Evolutionary conservation across 257 asterid genomes (phyloP), one percentile per base, ranked within the genome.

Genomic region (Solanum piurae): DNA sequence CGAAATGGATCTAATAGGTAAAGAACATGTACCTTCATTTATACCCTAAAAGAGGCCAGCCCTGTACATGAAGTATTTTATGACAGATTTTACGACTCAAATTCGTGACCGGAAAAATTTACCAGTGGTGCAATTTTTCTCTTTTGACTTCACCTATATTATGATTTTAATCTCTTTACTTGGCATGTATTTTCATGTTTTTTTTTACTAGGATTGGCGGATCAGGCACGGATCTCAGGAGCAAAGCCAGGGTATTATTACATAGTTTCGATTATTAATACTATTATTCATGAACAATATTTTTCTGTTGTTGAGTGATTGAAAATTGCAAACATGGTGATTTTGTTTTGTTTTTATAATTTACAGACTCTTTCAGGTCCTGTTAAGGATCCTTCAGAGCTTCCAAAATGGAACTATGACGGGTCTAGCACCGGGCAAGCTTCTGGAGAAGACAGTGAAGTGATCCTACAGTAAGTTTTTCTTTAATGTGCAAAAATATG

Each of bases 391-490:
- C 99, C 99, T 73, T 96, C 99, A 12, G 97, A 95, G 94, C 98
- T 97, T 86, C 99, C 98, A 9, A 97, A 94, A 89, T 97, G 99
- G 99, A 97, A 97, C 91, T 97, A 95, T 73, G 99, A 97, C 83
- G 99, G 99, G 84, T 97, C 98, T 10, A 97, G 99, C 89, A 97
- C 99, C 5, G 99, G 98, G 80, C 99, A 97, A 88, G 99, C 99
- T 86, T 98, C 99, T 23, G 99, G 98, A 85, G 98, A 95, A 88
- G 98, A 97, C 58, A 97, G 99, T 92, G 99, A 97, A 97, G 98
- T 97, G 86, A 95, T 97, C 86, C 92, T 97, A 92, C 94, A 95
- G 99, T 97, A 97, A 93, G 94, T 86, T 71, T 12, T 64, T 49
- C 11, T 3, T 52, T 10, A 1, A 86, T 33, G 12, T 23, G 23